Percentiles rank a stretch among this genome's conserved stretches.
Conservation (phyloP, 2,329 filamentous ascomycete genomes). For the Coniochaeta prunicola region DNA sequence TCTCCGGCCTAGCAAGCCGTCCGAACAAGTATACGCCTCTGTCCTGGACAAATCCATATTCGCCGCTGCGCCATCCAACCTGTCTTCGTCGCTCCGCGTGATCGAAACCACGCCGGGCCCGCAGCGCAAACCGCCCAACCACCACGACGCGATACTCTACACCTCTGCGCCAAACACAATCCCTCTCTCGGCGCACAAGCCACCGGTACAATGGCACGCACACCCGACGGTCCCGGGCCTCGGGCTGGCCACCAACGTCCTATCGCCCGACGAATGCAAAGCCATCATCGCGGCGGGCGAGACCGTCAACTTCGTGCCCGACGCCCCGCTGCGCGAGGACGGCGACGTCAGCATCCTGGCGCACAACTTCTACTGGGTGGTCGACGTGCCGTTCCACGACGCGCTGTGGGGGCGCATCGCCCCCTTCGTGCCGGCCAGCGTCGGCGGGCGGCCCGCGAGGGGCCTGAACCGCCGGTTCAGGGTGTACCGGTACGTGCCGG, state of each 20-base stretch:
- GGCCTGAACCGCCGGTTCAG: conserved; percentile 64
- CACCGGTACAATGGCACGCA: conserved; percentile 44
- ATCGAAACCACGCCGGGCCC: conserved; percentile 55
- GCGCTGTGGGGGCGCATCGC: conserved; percentile 55
- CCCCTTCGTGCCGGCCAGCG: conserved; percentile 45
- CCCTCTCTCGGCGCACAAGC: conserved; percentile 33
- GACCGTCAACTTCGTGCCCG: conserved; percentile 57
- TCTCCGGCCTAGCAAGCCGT: conserved; percentile 34
- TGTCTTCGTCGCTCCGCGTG: conserved; percentile 40
- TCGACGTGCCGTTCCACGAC: conserved; percentile 56
- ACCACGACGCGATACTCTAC: conserved; percentile 59
- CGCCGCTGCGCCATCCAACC: conserved; percentile 24
- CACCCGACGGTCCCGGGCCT: conserved; percentile 59
- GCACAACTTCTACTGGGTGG: conserved; percentile 69
- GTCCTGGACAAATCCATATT: conserved; percentile 53
- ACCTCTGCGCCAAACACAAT: conserved; percentile 52
- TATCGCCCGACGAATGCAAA: conserved; percentile 55
- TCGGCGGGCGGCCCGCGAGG: conserved; percentile 49
- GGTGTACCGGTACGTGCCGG: conserved; percentile 66
- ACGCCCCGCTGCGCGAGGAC: conserved; percentile 59
- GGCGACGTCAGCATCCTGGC: conserved; percentile 59
- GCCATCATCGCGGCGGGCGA: conserved; percentile 62
- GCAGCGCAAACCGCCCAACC: conserved; percentile 59
- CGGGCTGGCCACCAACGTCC: conserved; percentile 50
- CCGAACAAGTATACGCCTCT: conserved; percentile 43